Evolutionary conservation across 108 stramenopile species (phyloP).

Genomic region (Cyclotella atomus): DNA sequence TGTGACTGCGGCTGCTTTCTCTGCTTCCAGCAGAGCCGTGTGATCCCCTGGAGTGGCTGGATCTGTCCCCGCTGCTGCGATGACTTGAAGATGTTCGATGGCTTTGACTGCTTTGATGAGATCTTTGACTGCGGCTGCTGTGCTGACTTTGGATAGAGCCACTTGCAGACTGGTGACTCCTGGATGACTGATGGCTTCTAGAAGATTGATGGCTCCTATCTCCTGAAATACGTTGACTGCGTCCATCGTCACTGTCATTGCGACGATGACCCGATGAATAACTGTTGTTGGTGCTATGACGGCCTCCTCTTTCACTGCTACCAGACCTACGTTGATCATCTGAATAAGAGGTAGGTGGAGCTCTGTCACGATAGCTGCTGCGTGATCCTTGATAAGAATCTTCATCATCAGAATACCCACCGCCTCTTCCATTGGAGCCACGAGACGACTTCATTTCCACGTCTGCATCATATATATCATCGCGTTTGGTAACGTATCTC

Average conservation of each 20-base stretch:
- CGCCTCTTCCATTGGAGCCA: not conserved
- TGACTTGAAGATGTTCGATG: conserved; percentile 13
- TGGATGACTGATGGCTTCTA: not conserved
- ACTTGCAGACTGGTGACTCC: conserved; percentile 12
- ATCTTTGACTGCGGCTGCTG: conserved; percentile 27
- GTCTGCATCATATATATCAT: conserved; percentile 11
- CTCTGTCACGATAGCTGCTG: conserved; percentile 1
- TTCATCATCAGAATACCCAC: conserved; percentile 20
- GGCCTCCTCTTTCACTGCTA: not conserved
- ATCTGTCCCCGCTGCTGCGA: conserved; percentile 18
- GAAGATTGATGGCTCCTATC: not conserved
- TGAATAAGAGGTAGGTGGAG: conserved; percentile 15
- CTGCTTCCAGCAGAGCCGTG: conserved; percentile 9
- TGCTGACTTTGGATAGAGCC: conserved; percentile 23
- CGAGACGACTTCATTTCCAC: conserved; percentile 36
- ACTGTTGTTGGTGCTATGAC: not conserved
- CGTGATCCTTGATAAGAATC: conserved; percentile 8
- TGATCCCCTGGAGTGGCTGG: conserved; percentile 2
- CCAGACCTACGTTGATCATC: conserved; percentile 12
- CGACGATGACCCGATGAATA: not conserved
- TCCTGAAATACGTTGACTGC: not conserved
- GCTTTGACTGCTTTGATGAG: conserved; percentile 10
- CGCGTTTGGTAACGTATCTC: conserved; percentile 35
- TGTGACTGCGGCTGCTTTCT: conserved; percentile 1
- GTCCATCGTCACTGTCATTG: not conserved